A percentile compares a stretch with the other conserved stretches of the same genome.
phyloP scores from a whole-genome alignment of 2,329 filamentous ascomycete species.

The Trichoderma pleuroti region DNA sequence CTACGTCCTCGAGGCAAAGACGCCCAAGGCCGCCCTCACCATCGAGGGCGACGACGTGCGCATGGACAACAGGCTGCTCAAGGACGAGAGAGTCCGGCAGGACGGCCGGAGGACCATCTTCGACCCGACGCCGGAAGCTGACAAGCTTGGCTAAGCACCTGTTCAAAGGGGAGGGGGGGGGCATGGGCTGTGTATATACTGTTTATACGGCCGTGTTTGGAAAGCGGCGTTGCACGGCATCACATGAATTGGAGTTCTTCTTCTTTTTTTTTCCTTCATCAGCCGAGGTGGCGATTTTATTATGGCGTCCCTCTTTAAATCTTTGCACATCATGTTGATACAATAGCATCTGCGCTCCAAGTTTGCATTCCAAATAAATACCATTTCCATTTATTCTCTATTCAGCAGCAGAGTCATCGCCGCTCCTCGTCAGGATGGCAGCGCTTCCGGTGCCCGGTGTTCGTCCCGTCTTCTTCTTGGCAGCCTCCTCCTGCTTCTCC shows the following conservation, averaged over 20 bases:
- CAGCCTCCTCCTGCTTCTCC: conserved; percentile 98
- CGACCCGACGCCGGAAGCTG: conserved; percentile 69
- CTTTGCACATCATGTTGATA: conserved; percentile 37
- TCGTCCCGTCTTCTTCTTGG: conserved; percentile 88
- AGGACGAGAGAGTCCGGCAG: conserved; percentile 72
- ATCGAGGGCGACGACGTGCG: conserved; percentile 90
- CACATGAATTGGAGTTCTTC: neutral
- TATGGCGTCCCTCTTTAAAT: conserved; percentile 26
- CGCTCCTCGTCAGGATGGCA: conserved; percentile 67
- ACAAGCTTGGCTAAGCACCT: conserved; percentile 65
- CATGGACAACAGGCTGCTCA: conserved; percentile 85
- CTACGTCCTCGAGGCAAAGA: conserved; percentile 85
- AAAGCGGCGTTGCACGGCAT: conserved; percentile 31
- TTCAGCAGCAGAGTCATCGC: conserved; percentile 40
- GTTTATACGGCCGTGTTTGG: neutral
- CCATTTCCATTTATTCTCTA: conserved; percentile 25
- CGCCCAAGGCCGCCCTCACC: conserved; percentile 76
- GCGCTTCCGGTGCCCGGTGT: conserved; percentile 67
- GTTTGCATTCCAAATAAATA: conserved; percentile 26
- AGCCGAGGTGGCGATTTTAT: conserved; percentile 21
- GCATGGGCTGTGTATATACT: neutral
- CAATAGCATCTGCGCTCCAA: conserved; percentile 31
- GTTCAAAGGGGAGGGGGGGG: neutral
- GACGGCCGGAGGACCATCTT: conserved; percentile 65
- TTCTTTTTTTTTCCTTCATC: neutral